These are phyloP conservation scores for Pyrenochaeta sp. DNA, from an alignment of 2,329 filamentous ascomycete species.

Conservation along the genomic window DNA sequence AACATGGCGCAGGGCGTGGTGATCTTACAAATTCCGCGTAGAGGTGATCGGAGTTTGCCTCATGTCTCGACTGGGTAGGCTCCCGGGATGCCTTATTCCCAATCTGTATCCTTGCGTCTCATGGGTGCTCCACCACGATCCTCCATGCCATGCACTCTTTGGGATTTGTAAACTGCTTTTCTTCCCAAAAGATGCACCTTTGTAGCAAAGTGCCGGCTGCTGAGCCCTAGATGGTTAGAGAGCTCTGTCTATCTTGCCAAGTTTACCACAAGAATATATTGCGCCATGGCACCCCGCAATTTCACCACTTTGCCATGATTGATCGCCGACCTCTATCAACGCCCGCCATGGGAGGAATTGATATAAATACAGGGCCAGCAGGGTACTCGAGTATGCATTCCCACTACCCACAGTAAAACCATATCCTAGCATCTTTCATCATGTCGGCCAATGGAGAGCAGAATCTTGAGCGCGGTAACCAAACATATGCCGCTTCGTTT, in stretches of 20 bases:
- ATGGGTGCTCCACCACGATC: no score
- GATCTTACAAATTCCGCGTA: no score
- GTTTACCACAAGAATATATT: constrained; percentile 1
- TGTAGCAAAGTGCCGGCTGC: no score
- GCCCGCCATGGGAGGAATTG: not conserved
- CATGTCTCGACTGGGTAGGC: no score
- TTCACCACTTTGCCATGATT: constrained; percentile 8
- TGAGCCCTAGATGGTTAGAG: no score
- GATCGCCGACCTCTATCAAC: not conserved
- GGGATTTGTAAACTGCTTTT: no score
- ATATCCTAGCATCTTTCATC: constrained; percentile 2
- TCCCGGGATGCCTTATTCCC: no score
- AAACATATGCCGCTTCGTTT: constrained; percentile 65
- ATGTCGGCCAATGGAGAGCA: constrained; percentile 60
- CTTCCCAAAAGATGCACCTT: no score
- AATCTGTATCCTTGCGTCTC: no score
- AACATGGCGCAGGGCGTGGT: no score
- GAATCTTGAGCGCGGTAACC: constrained; percentile 65
- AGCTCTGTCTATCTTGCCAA: constrained; percentile 4
- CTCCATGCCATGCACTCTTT: no score
- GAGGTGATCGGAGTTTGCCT: no score
- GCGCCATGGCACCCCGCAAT: constrained; percentile 28
- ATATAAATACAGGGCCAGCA: constrained; percentile 10
- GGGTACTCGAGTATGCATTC: constrained; percentile 6
- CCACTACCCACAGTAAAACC: not conserved